Conservation (phyloP, 176 grass and related monocot species). For the Ensete ventricosum region DNA sequence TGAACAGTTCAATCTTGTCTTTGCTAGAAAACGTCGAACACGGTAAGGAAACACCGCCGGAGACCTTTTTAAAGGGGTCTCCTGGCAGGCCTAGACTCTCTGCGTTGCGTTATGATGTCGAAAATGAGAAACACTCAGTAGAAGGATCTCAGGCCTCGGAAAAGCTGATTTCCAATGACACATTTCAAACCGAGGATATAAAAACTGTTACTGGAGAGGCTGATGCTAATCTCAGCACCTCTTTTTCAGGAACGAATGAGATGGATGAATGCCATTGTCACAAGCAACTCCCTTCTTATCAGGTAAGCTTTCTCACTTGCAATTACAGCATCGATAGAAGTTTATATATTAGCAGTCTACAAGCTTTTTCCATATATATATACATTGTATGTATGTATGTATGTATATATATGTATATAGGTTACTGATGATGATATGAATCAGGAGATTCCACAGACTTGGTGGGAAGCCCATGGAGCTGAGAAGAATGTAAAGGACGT, state of each 20-base stretch:
- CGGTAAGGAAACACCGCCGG: conserved; percentile 35
- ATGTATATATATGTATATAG: background rate
- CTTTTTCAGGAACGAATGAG: conserved; percentile 23
- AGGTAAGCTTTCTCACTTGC: conserved; percentile 17
- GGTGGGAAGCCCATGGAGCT: conserved; percentile 17
- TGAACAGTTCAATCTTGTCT: conserved; percentile 43
- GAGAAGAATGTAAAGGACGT: conserved; percentile 15
- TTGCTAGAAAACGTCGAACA: conserved; percentile 16
- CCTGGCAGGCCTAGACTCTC: conserved; percentile 27
- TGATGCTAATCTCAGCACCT: background rate
- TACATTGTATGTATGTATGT: too few relatives aligned
- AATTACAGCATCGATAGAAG: too few relatives aligned
- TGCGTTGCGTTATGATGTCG: too few relatives aligned
- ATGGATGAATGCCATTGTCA: conserved; percentile 9
- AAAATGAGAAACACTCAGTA: conserved; percentile 1
- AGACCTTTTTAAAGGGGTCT: conserved; percentile 32
- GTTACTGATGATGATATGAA: background rate
- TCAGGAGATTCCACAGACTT: conserved; percentile 22
- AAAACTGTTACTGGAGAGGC: conserved; percentile 24
- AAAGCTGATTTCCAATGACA: conserved; percentile 15
- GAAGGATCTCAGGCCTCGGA: conserved; percentile 18
- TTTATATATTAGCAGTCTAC: too few relatives aligned
- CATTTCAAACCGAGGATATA: conserved; percentile 5
- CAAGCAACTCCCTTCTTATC: conserved; percentile 24
- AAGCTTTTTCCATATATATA: too few relatives aligned